A percentile compares a stretch with the other conserved stretches of the same genome.
Conservation (phyloP, 202 grass and related monocot genomes). For the Bolboschoenoplectus hybrid region DNA sequence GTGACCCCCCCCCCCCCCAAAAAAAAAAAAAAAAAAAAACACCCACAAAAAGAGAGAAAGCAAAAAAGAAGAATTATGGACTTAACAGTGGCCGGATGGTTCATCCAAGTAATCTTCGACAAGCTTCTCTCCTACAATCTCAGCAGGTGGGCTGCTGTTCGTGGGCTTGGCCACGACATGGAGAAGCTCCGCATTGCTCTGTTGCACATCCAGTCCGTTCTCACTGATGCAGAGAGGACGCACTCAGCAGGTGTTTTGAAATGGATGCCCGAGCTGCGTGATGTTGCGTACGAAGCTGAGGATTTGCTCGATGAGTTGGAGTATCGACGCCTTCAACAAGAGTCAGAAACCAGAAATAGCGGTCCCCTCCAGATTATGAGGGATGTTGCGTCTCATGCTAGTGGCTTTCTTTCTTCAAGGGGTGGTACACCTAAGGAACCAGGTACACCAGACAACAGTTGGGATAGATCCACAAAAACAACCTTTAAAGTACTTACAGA, state of each 20-base stretch:
- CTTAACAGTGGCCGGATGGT: slow-evolving; percentile 54
- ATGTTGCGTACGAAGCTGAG: slow-evolving; percentile 54
- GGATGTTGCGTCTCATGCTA: slow-evolving; percentile 28
- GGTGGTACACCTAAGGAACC: background rate
- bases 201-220: slow-evolving; percentile 48
- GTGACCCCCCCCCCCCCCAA: background rate
- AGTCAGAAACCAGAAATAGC: slow-evolving; percentile 40
- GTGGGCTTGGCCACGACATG: slow-evolving; percentile 50
- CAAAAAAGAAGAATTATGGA: background rate
- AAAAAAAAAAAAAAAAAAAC: background rate
- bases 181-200: slow-evolving; percentile 49
- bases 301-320: slow-evolving; percentile 67
- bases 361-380: slow-evolving; percentile 13
- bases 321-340: slow-evolving; percentile 51
- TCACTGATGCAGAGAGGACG: slow-evolving; percentile 41
- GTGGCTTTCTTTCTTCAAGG: slow-evolving; percentile 2
- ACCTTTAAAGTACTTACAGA: slow-evolving; percentile 11
- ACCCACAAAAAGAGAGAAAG: no score
- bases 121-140: slow-evolving; percentile 58
- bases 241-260: background rate
- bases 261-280: slow-evolving; percentile 31
- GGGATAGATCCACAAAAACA: slow-evolving; percentile 24
- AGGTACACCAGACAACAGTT: slow-evolving; percentile 1
- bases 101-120: slow-evolving; percentile 73
- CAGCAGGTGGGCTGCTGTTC: slow-evolving; percentile 46